Evolutionary conservation across 345 rosid species (phyloP).

Genomic region (Populus pruinosa): DNA sequence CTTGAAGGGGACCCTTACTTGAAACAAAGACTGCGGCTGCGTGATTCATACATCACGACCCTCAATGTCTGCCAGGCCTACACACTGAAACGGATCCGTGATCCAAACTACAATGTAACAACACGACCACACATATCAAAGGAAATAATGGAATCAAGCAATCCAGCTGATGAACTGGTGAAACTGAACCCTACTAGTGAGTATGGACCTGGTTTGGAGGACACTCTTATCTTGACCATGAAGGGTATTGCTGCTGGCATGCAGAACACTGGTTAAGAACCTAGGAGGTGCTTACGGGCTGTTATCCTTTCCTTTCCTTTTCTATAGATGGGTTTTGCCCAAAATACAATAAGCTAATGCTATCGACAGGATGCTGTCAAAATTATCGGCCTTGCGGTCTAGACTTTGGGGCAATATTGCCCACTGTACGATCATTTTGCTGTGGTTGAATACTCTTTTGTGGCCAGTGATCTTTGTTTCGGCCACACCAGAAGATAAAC

Average conservation of each 20-base stretch:
- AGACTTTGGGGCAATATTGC: background rate
- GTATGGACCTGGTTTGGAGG: conserved; percentile 89
- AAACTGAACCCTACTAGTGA: conserved; percentile 81
- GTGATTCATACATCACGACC: conserved; percentile 93
- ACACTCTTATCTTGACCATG: conserved; percentile 96
- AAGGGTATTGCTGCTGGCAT: conserved; percentile 95
- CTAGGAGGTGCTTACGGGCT: background rate
- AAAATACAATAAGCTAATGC: background rate
- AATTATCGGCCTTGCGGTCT: background rate
- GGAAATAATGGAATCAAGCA: conserved; percentile 74
- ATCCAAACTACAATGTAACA: conserved; percentile 69
- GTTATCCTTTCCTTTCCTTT: background rate
- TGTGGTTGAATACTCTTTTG: background rate
- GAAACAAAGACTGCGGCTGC: conserved; percentile 89
- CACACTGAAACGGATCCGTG: conserved; percentile 88
- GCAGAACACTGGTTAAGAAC: conserved; percentile 90
- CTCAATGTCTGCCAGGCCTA: conserved; percentile 93
- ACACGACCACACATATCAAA: conserved; percentile 75
- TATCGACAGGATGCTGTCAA: background rate
- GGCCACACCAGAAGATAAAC: background rate
- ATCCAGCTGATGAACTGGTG: conserved; percentile 62
- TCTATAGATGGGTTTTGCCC: background rate
- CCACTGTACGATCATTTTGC: background rate
- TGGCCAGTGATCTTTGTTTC: background rate
- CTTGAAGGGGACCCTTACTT: conserved; percentile 94